Base-by-base conservation (phyloP, 2,329 filamentous ascomycete species). In the Penicillium italicum region DNA sequence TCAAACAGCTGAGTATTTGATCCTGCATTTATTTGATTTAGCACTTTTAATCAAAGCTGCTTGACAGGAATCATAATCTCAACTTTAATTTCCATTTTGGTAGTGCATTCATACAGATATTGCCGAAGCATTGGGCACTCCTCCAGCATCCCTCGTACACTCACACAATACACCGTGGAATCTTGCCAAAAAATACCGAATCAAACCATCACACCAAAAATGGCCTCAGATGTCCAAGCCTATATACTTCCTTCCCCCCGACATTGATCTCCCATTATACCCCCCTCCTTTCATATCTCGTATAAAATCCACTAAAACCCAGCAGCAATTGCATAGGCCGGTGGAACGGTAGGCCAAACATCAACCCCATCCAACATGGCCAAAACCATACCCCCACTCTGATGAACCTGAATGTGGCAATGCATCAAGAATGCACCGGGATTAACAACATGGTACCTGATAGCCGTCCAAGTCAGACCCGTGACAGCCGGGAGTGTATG, bases 401-500 rank as follows among this genome's bases (percentile, higher is more conserved):
- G 65, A 70, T 83, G 80, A 34, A 71, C 73, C 64, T 81, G 73
- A 12, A 82, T 74, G 66, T 82, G 80, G 56, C 80, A 82, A 64
- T 82, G 80, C 48, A 83, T 59, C 58, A 82, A 66, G 52, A 75
- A 82, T 0, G 78, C 74, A 0, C 79, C 79, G 0, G 80, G 78
- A 47, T 78, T 80, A 1, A 72, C 66, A 7, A 77, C 76, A 33
- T 79, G 73, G 54, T 82, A 82, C 28, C 79, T 57, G 4, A 80
- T 59, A 0, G 70, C 77, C 31, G 77, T 56, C 79, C 79, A 81
- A 7, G 65, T 63, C 53, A 69, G 65, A 0, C 59, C 69, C 11
- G 59, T 63, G 8, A 56, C 48, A 2, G 76, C 68, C 4, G 65
- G 51, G 1, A 67, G 69, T 1, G 77, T 80, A 14, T 71, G 64